Conservation (phyloP, 345 rosid genomes). For the Ricinus communis region DNA sequence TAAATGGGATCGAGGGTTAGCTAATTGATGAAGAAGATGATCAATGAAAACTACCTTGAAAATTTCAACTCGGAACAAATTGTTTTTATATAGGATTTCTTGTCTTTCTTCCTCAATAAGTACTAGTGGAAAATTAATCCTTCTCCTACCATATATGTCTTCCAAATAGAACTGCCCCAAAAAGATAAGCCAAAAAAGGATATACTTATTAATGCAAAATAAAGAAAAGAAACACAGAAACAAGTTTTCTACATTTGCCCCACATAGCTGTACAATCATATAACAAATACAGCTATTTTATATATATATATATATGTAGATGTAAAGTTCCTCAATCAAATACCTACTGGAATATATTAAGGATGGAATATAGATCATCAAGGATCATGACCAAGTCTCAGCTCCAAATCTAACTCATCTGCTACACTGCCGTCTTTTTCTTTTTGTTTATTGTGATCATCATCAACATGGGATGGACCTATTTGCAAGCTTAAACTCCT, state of each 20-base stretch:
- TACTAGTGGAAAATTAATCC: not conserved
- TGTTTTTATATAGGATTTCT: not conserved
- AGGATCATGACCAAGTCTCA: constrained; percentile 30
- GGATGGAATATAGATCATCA: not conserved
- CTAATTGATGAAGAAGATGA: not conserved
- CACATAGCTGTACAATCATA: constrained; percentile 15
- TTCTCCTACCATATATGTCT: constrained; percentile 18
- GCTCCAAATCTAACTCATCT: constrained; percentile 29
- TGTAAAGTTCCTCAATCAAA: not conserved
- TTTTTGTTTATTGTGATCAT: not conserved
- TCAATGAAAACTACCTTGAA: constrained; percentile 9
- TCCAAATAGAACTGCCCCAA: constrained; percentile 16
- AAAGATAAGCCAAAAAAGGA: not conserved
- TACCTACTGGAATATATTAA: constrained; percentile 3
- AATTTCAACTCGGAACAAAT: not conserved
- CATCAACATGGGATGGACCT: constrained; percentile 34
- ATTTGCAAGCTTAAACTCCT: constrained; percentile 20
- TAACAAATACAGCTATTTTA: constrained; percentile 16
- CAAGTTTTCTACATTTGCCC: not conserved
- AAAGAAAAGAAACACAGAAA: not conserved
- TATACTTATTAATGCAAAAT: constrained; percentile 1
- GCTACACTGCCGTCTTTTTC: constrained; percentile 22
- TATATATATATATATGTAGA: not conserved
- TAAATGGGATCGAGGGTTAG: constrained; percentile 15
- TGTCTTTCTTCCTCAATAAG: not conserved